These are phyloP conservation scores for Fusarium proliferatum DNA, from an alignment of 2,329 filamentous ascomycete species.

Conservation along the genomic window DNA sequence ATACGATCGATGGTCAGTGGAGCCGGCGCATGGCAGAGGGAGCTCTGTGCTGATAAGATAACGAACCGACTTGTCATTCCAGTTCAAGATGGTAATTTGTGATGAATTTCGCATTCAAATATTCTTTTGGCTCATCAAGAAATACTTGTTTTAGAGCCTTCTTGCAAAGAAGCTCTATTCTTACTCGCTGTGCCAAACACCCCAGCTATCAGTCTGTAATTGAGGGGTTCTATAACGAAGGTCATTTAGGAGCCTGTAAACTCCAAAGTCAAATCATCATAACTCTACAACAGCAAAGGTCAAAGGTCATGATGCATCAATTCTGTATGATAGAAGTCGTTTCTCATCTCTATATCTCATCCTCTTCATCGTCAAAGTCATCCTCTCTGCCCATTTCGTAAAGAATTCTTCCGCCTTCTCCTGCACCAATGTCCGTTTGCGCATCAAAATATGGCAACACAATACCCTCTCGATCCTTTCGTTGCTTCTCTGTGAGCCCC, in stretches of 20 bases:
- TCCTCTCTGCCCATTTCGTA: slow-evolving; percentile 98
- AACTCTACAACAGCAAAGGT: not conserved
- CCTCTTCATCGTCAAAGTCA: slow-evolving; percentile 96
- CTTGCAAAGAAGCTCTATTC: not conserved
- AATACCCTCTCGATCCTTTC: slow-evolving; percentile 85
- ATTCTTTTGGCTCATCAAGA: not conserved
- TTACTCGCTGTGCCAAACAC: not conserved
- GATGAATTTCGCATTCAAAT: not conserved
- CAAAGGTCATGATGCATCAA: not conserved
- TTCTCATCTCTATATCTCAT: slow-evolving; percentile 74
- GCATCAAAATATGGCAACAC: slow-evolving; percentile 97
- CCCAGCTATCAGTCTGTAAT: not conserved
- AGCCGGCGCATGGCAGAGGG: slow-evolving; percentile 26
- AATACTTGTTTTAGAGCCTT: not conserved
- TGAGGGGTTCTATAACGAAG: not conserved
- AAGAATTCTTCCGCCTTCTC: slow-evolving; percentile 90
- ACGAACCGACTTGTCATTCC: slow-evolving; percentile 21
- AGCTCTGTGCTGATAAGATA: slow-evolving; percentile 44
- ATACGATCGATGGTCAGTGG: slow-evolving; percentile 22
- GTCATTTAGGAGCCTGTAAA: not conserved
- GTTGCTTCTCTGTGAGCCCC: slow-evolving; percentile 89
- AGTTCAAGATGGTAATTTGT: slow-evolving; percentile 6
- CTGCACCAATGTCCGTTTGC: slow-evolving; percentile 80
- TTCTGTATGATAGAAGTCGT: not conserved
- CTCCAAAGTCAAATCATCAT: not conserved